Base-by-base conservation (phyloP, 192 early-diverging fungal genomes). In the Podila minutissima region DNA sequence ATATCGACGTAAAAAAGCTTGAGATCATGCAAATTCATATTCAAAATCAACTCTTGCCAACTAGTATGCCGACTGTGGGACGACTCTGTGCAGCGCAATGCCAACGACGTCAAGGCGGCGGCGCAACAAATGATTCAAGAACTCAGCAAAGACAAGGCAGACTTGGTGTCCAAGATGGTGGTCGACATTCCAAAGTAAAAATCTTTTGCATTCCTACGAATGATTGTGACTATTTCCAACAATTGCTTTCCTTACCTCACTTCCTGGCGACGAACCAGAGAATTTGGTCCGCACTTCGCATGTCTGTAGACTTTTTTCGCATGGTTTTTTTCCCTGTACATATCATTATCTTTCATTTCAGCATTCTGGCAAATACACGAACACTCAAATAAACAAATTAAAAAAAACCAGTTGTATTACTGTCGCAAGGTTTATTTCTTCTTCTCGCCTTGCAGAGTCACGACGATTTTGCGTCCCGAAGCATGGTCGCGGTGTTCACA, bases 401-500 rank as follows among this genome's bases (percentile, higher is more conserved):
- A 63, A 46, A 63, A 9, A 3, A 8, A 62, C 1, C 8, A 33
- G 6, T 35, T 38, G 22, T 10, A 19, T 37, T 37, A 4, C 13
- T 15, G 12, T 46, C 15, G 41, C 41, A 2, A 46, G 41, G 0
- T 13, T n/a, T n/a, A 37, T 38, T 63, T 63, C 20, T 38, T 63
- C 33, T 63, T 92, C 60, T 94, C 88, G 37, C 94, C 94, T 72
- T 95, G 93, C 12, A 95, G 59, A 3, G 94, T 95, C 6, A 95
- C 88, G 4, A 95, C 88, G 33, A 94, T 74, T 17, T 74, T 86
- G n/a, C 94, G 83, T 22, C 83, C 69, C 28, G 89, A 88, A 67
- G 86, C 86, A 48, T 88, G 75, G 38, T 85, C 74, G 41, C 94
- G 82, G 67, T 95, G 94, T 69, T 95, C 94, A 61, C 89, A 93